Conservation (phyloP, 2,329 filamentous ascomycete genomes). For the Microcyclospora tardicrescens region DNA sequence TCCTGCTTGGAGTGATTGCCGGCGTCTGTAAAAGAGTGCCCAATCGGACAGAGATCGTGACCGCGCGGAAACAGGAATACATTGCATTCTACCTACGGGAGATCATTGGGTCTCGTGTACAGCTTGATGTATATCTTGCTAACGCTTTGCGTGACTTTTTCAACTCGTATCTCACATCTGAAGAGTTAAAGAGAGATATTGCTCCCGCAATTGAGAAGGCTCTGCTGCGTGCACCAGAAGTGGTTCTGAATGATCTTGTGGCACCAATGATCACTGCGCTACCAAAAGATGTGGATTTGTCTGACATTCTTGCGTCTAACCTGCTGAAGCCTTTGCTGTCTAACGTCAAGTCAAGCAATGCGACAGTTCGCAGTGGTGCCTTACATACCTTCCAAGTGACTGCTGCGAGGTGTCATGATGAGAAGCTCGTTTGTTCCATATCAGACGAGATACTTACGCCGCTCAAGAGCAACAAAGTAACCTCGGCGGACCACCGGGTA, state of each 20-base stretch:
- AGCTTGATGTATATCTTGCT: conserved; percentile 59
- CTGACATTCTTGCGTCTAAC: conserved; percentile 55
- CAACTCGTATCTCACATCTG: conserved; percentile 53
- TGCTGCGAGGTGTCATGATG: conserved; percentile 48
- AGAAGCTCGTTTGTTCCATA: conserved; percentile 50
- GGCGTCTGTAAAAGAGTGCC: conserved; percentile 69
- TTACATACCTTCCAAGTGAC: conserved; percentile 60
- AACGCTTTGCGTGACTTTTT: conserved; percentile 74
- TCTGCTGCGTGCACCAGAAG: conserved; percentile 76
- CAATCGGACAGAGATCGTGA: conserved; percentile 48
- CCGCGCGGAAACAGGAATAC: conserved; percentile 55
- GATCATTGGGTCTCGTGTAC: conserved; percentile 63
- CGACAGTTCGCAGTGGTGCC: conserved; percentile 60
- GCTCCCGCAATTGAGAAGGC: conserved; percentile 79
- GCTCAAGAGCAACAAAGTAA: conserved; percentile 70
- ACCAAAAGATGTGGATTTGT: conserved; percentile 60
- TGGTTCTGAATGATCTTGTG: conserved; percentile 69
- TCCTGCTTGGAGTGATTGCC: conserved; percentile 72
- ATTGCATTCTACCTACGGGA: conserved; percentile 77
- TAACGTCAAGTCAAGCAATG: conserved; percentile 82
- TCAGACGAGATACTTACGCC: conserved; percentile 66
- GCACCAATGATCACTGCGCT: conserved; percentile 60
- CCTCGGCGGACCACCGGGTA: conserved; percentile 71
- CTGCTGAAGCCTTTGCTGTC: conserved; percentile 79
- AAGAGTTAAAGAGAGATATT: conserved; percentile 64